These are phyloP conservation scores for Aspergillus fischeri DNA, from an alignment of 2,329 filamentous ascomycete genomes.

Conservation along the genomic window DNA sequence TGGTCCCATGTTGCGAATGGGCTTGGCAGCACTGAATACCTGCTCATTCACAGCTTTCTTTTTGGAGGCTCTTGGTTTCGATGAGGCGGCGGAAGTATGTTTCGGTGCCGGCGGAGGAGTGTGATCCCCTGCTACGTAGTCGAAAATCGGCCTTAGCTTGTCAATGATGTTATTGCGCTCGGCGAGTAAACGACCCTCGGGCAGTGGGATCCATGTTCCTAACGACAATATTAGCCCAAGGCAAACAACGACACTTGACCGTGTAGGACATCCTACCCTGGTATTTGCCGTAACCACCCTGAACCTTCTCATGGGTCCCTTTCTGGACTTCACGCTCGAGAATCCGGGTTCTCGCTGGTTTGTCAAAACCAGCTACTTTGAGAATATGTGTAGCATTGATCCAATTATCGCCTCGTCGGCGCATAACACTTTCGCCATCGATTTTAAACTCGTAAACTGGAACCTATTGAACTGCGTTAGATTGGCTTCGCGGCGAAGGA, in stretches of 20 bases:
- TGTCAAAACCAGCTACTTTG: slow-evolving; percentile 95
- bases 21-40: slow-evolving; percentile 29
- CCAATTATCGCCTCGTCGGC: slow-evolving; percentile 88
- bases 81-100: slow-evolving; percentile 63
- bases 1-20: slow-evolving; percentile 32
- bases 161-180: slow-evolving; percentile 83
- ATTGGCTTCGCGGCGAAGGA: not conserved
- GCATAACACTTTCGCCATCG: slow-evolving; percentile 90
- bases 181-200: slow-evolving; percentile 74
- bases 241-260: not conserved
- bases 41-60: slow-evolving; percentile 45
- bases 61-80: slow-evolving; percentile 76
- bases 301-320: slow-evolving; percentile 93
- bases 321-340: slow-evolving; percentile 96
- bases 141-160: slow-evolving; percentile 80
- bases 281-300: slow-evolving; percentile 97
- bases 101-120: slow-evolving; percentile 92
- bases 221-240: not conserved
- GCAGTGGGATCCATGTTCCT: slow-evolving; percentile 95
- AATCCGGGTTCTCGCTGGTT: slow-evolving; percentile 90
- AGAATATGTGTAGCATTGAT: slow-evolving; percentile 99
- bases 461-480: slow-evolving; percentile 54
- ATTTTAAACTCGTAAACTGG: slow-evolving; percentile 94
- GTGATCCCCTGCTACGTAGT: slow-evolving; percentile 76
- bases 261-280: slow-evolving; percentile 58